Conservation (phyloP, 1,284 basidiomycete species). For the Kwoniella shivajii region DNA sequence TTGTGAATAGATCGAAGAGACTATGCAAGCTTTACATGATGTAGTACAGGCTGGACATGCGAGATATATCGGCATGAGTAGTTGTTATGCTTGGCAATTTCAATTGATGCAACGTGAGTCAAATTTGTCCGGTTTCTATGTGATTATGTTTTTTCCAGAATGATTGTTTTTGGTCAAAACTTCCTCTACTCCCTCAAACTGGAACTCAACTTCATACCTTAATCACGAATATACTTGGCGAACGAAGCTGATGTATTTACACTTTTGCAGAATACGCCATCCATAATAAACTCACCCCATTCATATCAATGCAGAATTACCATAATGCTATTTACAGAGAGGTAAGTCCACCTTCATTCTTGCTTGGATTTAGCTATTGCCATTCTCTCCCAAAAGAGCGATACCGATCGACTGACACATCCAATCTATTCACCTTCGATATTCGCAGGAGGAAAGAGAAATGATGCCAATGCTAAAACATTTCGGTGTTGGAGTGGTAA, state of each 20-base stretch:
- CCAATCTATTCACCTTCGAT: not conserved
- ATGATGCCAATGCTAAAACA: conserved; percentile 59
- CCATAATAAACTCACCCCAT: conserved; percentile 61
- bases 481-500: conserved; percentile 41
- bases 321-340: conserved; percentile 60
- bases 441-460: conserved; percentile 60
- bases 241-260: not conserved
- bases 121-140: not conserved
- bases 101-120: conserved; percentile 51
- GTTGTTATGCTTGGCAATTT: conserved; percentile 55
- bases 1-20: not conserved
- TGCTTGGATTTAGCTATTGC: not conserved
- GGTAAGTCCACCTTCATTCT: conserved; percentile 40
- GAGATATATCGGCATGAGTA: conserved; percentile 67
- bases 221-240: too few species aligned
- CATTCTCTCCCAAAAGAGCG: not conserved
- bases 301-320: conserved; percentile 67
- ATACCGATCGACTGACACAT: not conserved
- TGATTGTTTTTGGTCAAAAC: conserved; percentile 1
- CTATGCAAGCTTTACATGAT: conserved; percentile 71
- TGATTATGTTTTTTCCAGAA: too few species aligned
- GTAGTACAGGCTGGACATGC: conserved; percentile 66
- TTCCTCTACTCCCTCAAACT: not conserved
- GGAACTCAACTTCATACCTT: too few species aligned
- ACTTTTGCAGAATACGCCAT: conserved; percentile 48